These are phyloP conservation scores for Dothiorella sarmentorum DNA, from an alignment of 2,329 filamentous ascomycete species.

Conservation along the genomic window DNA sequence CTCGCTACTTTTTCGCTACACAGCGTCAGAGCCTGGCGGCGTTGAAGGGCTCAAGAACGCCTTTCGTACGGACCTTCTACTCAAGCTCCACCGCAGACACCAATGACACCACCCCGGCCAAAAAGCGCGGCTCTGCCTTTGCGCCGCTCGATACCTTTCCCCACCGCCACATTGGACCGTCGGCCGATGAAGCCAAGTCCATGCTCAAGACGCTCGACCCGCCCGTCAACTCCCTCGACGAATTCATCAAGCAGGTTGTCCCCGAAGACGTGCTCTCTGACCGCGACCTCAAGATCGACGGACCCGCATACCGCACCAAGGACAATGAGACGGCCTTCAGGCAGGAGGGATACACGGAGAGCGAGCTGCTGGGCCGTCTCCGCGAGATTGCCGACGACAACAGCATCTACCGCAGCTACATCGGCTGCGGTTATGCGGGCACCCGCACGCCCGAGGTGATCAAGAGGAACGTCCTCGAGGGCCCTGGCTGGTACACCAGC, in stretches of 20 bases:
- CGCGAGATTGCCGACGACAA: constrained; percentile 59
- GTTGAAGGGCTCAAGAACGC: not conserved
- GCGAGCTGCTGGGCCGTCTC: constrained; percentile 53
- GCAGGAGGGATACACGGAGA: constrained; percentile 55
- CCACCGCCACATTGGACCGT: constrained; percentile 82
- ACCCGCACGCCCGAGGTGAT: constrained; percentile 87
- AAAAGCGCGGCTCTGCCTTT: constrained; percentile 24
- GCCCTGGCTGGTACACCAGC: constrained; percentile 95
- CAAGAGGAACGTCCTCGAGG: constrained; percentile 87
- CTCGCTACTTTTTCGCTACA: not conserved
- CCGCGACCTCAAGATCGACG: constrained; percentile 56
- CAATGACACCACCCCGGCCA: constrained; percentile 12
- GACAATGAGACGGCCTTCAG: constrained; percentile 29
- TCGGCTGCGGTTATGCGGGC: constrained; percentile 83
- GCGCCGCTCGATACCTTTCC: constrained; percentile 63
- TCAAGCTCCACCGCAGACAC: constrained; percentile 23
- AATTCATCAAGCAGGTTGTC: constrained; percentile 81
- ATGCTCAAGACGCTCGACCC: constrained; percentile 82
- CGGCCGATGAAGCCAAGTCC: constrained; percentile 61
- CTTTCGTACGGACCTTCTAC: constrained; percentile 20
- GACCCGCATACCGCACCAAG: constrained; percentile 36
- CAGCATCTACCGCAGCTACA: constrained; percentile 63
- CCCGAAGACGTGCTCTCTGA: constrained; percentile 73
- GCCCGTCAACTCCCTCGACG: constrained; percentile 68
- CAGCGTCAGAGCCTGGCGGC: not conserved